These are phyloP conservation scores for Triticum dicoccoides DNA, from an alignment of 176 grass and related monocot genomes.

Conservation along the genomic window DNA sequence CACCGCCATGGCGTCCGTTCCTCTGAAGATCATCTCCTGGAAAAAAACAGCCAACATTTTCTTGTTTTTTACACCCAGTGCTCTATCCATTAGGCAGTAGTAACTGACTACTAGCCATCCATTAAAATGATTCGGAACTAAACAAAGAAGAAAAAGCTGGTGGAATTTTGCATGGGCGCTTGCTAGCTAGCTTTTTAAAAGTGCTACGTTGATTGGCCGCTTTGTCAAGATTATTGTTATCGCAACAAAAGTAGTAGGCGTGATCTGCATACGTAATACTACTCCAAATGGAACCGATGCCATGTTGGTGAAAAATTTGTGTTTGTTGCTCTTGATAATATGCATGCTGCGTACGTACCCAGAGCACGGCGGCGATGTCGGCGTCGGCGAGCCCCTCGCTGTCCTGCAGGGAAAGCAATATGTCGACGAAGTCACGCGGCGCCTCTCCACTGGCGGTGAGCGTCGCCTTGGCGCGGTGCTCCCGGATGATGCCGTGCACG, in stretches of 20 bases:
- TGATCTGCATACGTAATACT: not conserved
- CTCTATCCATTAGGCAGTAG: not conserved
- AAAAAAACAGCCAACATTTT: not conserved
- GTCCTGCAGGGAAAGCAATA: conserved; percentile 68
- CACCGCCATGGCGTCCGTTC: conserved; percentile 85
- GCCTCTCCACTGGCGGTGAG: not conserved
- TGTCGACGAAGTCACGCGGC: conserved; percentile 56
- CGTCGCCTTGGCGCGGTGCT: conserved; percentile 36
- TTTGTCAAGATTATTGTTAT: not conserved
- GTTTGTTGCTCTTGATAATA: not conserved
- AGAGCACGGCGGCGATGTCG: conserved; percentile 76
- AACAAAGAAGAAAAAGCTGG: not conserved
- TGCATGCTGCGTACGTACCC: conserved; percentile 39
- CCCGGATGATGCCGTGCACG: conserved; percentile 60
- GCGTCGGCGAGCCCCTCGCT: conserved; percentile 58
- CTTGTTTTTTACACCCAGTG: not conserved
- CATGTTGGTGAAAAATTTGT: not conserved
- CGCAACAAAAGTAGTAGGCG: not conserved
- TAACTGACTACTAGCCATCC: not conserved
- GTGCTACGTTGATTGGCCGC: not conserved
- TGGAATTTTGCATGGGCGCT: not conserved
- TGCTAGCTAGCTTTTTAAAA: conserved; percentile 14
- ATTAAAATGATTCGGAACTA: not conserved
- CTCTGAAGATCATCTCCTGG: conserved; percentile 93
- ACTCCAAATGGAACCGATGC: not conserved